phyloP scores from a whole-genome alignment of 2,329 filamentous ascomycete species.

The Balansia obtecta region DNA sequence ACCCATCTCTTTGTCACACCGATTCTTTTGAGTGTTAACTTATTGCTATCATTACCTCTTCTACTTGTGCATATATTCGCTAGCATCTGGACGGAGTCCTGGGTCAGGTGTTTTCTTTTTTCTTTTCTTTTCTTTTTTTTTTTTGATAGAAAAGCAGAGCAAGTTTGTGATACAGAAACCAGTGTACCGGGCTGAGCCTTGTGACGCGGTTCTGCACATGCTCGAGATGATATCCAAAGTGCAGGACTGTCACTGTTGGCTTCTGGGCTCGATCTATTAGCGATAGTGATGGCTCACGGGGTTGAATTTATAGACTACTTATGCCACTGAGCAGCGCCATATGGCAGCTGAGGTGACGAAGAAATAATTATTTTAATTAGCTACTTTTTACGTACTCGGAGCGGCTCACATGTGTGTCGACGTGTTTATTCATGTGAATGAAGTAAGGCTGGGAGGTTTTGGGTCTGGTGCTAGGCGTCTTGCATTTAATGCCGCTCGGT shows the following conservation, averaged over 20 bases:
- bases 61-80: background rate
- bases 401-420: background rate
- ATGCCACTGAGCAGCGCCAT: background rate
- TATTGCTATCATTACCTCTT: constrained; percentile 1
- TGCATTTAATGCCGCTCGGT: no score
- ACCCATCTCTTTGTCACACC: constrained; percentile 9
- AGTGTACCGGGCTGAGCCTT: constrained; percentile 1
- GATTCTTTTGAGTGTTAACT: constrained; percentile 17
- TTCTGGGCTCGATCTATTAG: background rate
- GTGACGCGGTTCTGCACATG: background rate
- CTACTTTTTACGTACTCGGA: background rate
- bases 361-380: constrained; percentile 5
- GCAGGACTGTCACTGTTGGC: background rate
- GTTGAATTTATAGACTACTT: constrained; percentile 1
- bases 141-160: background rate
- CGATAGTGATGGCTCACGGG: background rate
- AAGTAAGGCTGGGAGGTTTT: no score
- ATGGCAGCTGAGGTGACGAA: background rate
- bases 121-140: no score
- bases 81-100: constrained; percentile 3
- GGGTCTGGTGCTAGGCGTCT: no score
- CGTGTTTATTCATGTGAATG: no score
- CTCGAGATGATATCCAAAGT: background rate
- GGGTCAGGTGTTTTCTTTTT: background rate
- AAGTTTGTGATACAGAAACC: background rate